Base-by-base conservation (phyloP, 306 rosid species). In the Castanospermum australe region DNA sequence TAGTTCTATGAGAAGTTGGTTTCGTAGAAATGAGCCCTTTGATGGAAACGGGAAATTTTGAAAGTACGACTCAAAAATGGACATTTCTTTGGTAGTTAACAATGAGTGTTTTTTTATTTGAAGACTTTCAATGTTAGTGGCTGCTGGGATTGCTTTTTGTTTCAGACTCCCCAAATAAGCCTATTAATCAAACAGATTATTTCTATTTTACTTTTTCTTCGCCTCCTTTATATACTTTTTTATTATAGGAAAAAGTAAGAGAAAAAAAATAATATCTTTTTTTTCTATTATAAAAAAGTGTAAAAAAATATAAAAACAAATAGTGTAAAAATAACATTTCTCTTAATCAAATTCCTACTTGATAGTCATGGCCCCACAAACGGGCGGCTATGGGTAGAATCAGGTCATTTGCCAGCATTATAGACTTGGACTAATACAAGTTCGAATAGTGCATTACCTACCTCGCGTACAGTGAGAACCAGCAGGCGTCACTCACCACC, bases 101-200 rank as follows among this genome's bases (percentile, higher is more conserved):
- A 54, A 59, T 66, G 70, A 71, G 25, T 13, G 18, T 81, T 67
- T 45, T 75, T 62, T 79, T 62, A 59, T 78, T 24, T 65, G 71
- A 78, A 45, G 80, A 77, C 71, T 76, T 73, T 75, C 65, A 81
- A 86, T 76, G 47, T 33, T 81, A 24, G 78, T 73, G 87, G 90
- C 83, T 79, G 81, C 84, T 81, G 73, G 72, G 22, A 42, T 68
- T 79, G 1, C 15, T 67, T 68, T 82, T 75, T 21, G 47, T 48
- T 82, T 60, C 38, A 74, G 41, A 57, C 48, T 71, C 82, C 50
- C 56, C 32, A 83, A 41, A 30, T 67, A n/a, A 75, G 21, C 20
- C 11, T 14, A 36, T 78, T 41, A 63, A 78, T 75, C 76, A 76
- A 56, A 41, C 25, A n/a, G n/a, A n/a, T n/a, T n/a, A n/a, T n/a